These are phyloP conservation scores for Mortierella sp. DNA, from an alignment of 371 early-diverging fungal genomes.

Conservation along the genomic window DNA sequence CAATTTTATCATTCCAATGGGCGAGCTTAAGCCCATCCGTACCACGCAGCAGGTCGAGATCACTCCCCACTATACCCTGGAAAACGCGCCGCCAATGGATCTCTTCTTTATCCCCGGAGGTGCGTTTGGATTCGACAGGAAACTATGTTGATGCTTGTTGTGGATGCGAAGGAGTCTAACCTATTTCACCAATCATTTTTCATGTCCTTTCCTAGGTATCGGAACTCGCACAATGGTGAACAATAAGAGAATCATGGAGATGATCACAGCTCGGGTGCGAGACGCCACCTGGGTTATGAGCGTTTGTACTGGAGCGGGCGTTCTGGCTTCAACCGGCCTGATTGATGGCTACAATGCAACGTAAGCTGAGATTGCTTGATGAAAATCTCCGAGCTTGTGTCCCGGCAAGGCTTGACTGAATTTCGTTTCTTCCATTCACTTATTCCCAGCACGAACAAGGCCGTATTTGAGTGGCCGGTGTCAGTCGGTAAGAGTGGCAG, in stretches of 20 bases:
- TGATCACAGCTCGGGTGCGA: conserved; percentile 15
- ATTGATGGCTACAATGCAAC: conserved; percentile 57
- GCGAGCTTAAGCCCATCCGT: conserved; percentile 17
- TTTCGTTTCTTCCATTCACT: too few relatives aligned
- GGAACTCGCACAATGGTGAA: conserved; percentile 11
- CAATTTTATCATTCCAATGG: conserved; percentile 13
- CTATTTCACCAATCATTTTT: not conserved
- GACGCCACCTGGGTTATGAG: conserved; percentile 20
- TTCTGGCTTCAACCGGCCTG: conserved; percentile 58
- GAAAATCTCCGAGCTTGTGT: too few relatives aligned
- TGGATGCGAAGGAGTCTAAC: too few relatives aligned
- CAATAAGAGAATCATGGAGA: conserved; percentile 3
- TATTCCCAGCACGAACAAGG: conserved; percentile 56
- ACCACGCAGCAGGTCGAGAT: conserved; percentile 38
- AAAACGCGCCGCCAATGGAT: conserved; percentile 34
- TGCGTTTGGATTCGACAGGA: not conserved
- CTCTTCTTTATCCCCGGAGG: conserved; percentile 48
- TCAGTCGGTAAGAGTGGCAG: too few relatives aligned
- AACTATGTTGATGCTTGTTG: not conserved
- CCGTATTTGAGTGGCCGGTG: conserved; percentile 31
- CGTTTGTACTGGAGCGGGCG: conserved; percentile 60
- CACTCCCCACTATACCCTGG: conserved; percentile 28
- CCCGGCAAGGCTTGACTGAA: too few relatives aligned
- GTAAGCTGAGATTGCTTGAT: conserved; percentile 12
- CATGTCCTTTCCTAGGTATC: conserved; percentile 11